A percentile compares a stretch with the other conserved stretches of the same genome.
phyloP scores from a whole-genome alignment of 208 protist species.

The Herpetomonas samuelpessoai region DNA sequence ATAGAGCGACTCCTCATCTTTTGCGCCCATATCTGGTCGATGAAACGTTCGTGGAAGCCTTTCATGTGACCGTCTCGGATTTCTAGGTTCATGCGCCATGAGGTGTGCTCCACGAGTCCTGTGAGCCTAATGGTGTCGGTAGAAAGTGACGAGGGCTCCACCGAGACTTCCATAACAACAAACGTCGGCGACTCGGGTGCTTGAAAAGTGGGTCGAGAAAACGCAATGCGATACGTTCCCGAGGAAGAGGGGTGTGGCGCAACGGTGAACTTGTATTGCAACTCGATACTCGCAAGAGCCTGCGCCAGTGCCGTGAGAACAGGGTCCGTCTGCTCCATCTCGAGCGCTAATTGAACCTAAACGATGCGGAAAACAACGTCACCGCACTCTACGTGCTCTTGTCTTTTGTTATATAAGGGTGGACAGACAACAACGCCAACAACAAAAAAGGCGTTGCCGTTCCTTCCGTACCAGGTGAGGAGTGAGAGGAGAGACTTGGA shows the following conservation, averaged over 20 bases:
- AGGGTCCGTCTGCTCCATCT: conserved; percentile 1
- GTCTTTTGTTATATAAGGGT: no score
- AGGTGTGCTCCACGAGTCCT: conserved; percentile 29
- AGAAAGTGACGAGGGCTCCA: conserved; percentile 22
- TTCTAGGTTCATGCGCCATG: conserved; percentile 27
- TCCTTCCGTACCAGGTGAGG: no score
- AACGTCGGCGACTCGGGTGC: conserved; percentile 49
- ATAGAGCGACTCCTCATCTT: no score
- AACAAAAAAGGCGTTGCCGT: no score
- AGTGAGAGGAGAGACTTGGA: no score
- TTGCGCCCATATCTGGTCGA: conserved; percentile 44
- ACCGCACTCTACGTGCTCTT: no score
- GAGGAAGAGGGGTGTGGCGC: conserved; percentile 29
- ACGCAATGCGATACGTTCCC: conserved; percentile 41
- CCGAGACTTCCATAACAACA: conserved; percentile 30
- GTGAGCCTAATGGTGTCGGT: conserved; percentile 8
- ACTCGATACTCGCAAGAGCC: conserved; percentile 30
- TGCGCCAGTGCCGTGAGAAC: conserved; percentile 19
- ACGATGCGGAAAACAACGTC: no score
- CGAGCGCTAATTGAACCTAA: no score
- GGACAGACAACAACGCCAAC: no score
- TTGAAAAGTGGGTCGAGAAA: conserved; percentile 54
- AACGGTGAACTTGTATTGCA: conserved; percentile 58
- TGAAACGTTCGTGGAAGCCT: conserved; percentile 26
- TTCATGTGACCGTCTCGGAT: conserved; percentile 17